Evolutionary conservation across 2,329 filamentous ascomycete genomes (phyloP).

Genomic region (Coniochaeta sp.): DNA sequence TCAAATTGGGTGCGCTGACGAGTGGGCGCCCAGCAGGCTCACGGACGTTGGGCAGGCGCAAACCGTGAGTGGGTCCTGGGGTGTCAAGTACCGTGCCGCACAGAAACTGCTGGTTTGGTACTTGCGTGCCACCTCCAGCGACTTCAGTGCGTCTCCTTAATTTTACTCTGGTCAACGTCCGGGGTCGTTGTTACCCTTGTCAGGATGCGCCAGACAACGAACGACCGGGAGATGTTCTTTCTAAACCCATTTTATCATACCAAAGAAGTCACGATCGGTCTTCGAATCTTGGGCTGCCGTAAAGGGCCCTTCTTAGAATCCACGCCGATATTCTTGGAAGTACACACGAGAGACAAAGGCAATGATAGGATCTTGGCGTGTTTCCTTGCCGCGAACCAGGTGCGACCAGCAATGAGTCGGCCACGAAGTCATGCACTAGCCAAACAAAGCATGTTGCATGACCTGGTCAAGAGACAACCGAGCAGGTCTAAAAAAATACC

Average conservation of each 20-base stretch:
- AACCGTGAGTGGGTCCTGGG: not conserved
- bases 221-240: not conserved
- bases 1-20: not conserved
- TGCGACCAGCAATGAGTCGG: not conserved
- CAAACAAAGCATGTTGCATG: not conserved
- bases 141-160: not conserved
- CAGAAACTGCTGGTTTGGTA: not conserved
- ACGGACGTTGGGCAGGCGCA: conserved; percentile 1
- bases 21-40: not conserved
- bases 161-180: not conserved
- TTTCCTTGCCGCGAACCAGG: not conserved
- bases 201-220: not conserved
- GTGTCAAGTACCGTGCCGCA: not conserved
- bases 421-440: not conserved
- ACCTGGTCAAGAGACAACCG: not conserved
- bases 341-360: not conserved
- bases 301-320: not conserved
- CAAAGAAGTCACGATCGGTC: not conserved
- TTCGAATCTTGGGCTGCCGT: not conserved
- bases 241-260: not conserved
- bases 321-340: not conserved
- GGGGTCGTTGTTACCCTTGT: not conserved
- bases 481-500: not conserved
- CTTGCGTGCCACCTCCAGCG: not conserved
- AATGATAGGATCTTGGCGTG: not conserved